These are phyloP conservation scores for Fusarium cyanostomum DNA, from an alignment of 2,329 filamentous ascomycete species.

Conservation along the genomic window DNA sequence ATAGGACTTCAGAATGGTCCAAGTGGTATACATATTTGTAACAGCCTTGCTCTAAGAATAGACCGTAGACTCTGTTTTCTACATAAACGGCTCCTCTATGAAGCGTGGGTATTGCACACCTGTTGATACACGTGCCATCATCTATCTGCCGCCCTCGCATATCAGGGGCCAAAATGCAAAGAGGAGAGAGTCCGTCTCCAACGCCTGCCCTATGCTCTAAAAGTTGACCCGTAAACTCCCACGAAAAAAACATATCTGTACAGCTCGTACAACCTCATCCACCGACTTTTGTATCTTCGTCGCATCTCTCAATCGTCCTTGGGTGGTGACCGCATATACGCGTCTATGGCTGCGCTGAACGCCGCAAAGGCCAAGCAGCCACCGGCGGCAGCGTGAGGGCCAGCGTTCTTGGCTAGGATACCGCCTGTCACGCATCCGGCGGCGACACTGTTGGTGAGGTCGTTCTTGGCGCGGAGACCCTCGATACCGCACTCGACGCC, in stretches of 20 bases:
- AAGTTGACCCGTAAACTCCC: slow-evolving; percentile 43
- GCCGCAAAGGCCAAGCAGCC: slow-evolving; percentile 95
- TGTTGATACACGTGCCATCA: slow-evolving; percentile 33
- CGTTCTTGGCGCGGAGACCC: slow-evolving; percentile 91
- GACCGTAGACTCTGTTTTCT: slow-evolving; percentile 18
- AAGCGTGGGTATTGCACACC: slow-evolving; percentile 34
- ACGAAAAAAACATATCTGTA: slow-evolving; percentile 31
- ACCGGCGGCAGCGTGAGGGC: slow-evolving; percentile 86
- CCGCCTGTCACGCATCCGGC: slow-evolving; percentile 93
- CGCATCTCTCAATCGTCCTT: slow-evolving; percentile 61
- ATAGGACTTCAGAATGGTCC: slow-evolving; percentile 1
- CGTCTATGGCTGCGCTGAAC: slow-evolving; percentile 91
- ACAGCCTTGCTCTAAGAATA: slow-evolving; percentile 16
- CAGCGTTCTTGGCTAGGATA: slow-evolving; percentile 84
- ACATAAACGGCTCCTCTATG: slow-evolving; percentile 30
- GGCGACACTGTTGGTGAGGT: slow-evolving; percentile 84
- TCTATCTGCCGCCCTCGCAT: slow-evolving; percentile 5
- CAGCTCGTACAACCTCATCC: slow-evolving; percentile 30
- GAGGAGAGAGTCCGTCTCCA: slow-evolving; percentile 43
- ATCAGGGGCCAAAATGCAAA: slow-evolving; percentile 37
- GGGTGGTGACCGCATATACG: slow-evolving; percentile 86
- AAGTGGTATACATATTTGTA: not conserved
- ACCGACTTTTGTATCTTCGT: slow-evolving; percentile 1
- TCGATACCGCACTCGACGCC: slow-evolving; percentile 98
- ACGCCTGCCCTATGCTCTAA: slow-evolving; percentile 48